phyloP scores from a whole-genome alignment of 192 early-diverging fungal species.

The Umbelopsis vinacea region DNA sequence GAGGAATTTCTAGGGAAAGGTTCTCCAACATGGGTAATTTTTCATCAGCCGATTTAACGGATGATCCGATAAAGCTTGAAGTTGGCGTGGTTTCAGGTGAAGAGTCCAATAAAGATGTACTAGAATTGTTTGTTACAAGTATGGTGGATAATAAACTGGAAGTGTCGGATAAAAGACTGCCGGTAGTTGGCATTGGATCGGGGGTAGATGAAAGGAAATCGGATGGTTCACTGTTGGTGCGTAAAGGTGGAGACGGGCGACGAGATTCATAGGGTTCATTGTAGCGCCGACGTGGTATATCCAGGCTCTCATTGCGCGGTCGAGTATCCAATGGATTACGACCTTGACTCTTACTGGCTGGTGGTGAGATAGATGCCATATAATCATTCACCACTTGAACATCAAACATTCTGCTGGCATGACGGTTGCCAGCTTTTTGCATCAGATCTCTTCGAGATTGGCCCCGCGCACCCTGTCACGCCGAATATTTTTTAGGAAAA shows the following conservation, averaged over 20 bases:
- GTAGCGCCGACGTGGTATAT: slow-evolving; percentile 8
- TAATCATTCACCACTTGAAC: slow-evolving; percentile 27
- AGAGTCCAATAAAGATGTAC: slow-evolving; percentile 22
- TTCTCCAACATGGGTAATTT: not conserved
- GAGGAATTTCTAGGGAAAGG: slow-evolving; percentile 23
- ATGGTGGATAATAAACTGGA: slow-evolving; percentile 5
- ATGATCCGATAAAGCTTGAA: not conserved
- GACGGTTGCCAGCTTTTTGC: slow-evolving; percentile 9
- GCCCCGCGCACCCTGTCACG: not conserved
- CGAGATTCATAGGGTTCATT: not conserved
- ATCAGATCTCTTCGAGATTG: not conserved
- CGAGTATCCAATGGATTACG: slow-evolving; percentile 25
- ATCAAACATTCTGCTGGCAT: slow-evolving; percentile 28
- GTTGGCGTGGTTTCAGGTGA: slow-evolving; percentile 13
- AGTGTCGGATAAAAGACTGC: not conserved
- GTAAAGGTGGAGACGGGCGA: slow-evolving; percentile 12
- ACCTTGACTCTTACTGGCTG: not conserved
- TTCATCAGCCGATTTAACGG: slow-evolving; percentile 7
- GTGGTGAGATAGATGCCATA: slow-evolving; percentile 9
- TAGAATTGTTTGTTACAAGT: slow-evolving; percentile 14
- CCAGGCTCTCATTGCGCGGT: slow-evolving; percentile 9
- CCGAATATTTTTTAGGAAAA: no score
- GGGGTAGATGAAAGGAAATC: not conserved
- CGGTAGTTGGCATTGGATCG: not conserved
- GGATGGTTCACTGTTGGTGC: not conserved